Evolutionary conservation across 2,329 filamentous ascomycete species (phyloP), one percentile per base, ranked within the genome.

Genomic region (Fusarium nematophilum): DNA sequence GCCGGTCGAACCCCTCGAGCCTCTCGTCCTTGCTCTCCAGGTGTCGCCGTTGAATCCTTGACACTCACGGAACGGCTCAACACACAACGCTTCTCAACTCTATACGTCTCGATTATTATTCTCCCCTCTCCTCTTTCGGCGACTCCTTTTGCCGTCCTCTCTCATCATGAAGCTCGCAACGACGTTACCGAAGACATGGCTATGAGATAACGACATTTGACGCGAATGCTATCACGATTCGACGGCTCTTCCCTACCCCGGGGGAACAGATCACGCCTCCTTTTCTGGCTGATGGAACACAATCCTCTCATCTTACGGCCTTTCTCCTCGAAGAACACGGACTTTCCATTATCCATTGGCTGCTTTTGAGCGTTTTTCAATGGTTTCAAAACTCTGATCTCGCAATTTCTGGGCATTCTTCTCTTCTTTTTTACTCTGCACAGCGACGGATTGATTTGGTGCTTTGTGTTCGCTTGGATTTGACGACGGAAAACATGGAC

Each of bases 11-110:
- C 54, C 81, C 81, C 17, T 85, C 81, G 30, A 76, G 77, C 67
- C 77, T 85, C 53, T 79, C 81, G 37, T 74, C 78, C 59, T 75
- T 84, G 63, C 75, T 85, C 53, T 76, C 78, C 57, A 77, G 78
- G 62, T 75, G 82, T 57, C 73, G 78, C 66, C 75, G 75, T 54
- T 70, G 60, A 72, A 75, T 66, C 75, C 76, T 53, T 74, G 72
- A 34, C 78, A 73, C 76, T 53, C 74, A 75, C 38, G 33, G 33
- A 27, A 36, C 44, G 33, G 37, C 23, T 44, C 31, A 70, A 42
- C 47, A 13, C 50, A 18, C 31, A 45, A 42, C 40, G 44, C 52
- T 39, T 50, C 27, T 50, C 52, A 31, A 50, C 38, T 51, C 45
- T 43, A 27, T 30, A 17, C n/a, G n/a, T n/a, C 9, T 50, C 40